Base-by-base conservation (phyloP, 495 filamentous ascomycete species). In the Aspergillus conjunctus region DNA sequence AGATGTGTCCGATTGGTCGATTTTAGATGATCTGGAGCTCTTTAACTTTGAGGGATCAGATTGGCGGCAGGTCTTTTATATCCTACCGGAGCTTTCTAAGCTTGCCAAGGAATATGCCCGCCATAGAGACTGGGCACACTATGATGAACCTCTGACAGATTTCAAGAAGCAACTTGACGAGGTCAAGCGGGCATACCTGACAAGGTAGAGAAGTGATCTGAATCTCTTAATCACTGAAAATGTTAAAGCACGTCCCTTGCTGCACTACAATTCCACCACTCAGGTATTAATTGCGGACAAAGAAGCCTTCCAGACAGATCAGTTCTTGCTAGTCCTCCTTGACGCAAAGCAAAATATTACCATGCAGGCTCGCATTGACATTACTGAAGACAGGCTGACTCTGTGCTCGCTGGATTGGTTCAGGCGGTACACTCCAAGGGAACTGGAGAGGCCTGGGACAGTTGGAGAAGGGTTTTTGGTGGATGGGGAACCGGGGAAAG, bases 231-330 rank as follows among this genome's bases (percentile, higher is more conserved):
- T 39, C 14, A 39, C 34, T 39, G 14, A 39, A 14, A 39, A 39
- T 14, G 7, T 7, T 14, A 7, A 14, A 14, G 34, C 34, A 14
- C 34, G 7, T 39, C 14, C 34, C 14, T 39, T 39, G 34, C 34
- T 39, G 34, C 14, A 39, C 34, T 39, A 7, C 46, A 50, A 50
- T 50, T 50, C 46, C n/a, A 50, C 46, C 46, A 22, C 46, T 50
- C 46, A 50, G 46, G 17, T 50, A 17, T 20, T 50, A 26, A 50
- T 50, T 50, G 46, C 22, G 46, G 22, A 17, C 46, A 17, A 50
- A 50, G 22, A 17, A 20, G n/a, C 46, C 3, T 50, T 50, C 21
- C 17, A 11, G 18, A 50, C 46, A 9, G 18, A 50, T 12, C 7
- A 50, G n/a, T 22, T 50, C 46, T 22, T 50, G 4, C 46, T 50